Conservation (phyloP, 441 rosid genomes). For the Isatis lusitanica region DNA sequence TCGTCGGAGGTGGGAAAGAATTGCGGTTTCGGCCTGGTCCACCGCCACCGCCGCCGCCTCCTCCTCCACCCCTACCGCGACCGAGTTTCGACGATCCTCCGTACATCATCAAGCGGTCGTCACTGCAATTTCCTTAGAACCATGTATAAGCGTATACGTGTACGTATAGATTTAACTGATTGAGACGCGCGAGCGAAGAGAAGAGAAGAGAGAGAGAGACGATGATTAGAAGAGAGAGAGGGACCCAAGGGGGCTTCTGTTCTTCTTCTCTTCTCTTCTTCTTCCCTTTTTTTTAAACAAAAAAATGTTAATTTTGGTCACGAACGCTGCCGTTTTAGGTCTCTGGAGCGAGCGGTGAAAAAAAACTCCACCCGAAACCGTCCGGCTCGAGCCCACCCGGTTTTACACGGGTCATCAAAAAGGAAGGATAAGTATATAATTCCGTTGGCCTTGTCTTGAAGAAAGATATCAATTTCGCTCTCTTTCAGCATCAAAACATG, state of each 20-base stretch:
- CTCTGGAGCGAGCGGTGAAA: neutral
- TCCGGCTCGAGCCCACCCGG: neutral
- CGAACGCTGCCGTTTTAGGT: conserved; percentile 24
- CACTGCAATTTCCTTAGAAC: conserved; percentile 8
- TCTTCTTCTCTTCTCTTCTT: neutral
- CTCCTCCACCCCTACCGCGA: conserved; percentile 44
- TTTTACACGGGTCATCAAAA: neutral
- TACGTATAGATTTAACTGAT: conserved; percentile 31
- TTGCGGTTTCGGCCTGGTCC: conserved; percentile 47
- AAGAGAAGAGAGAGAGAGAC: conserved; percentile 21
- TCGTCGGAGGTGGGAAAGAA: conserved; percentile 63
- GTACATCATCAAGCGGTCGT: conserved; percentile 44
- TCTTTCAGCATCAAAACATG: conserved; percentile 12
- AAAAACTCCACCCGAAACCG: neutral
- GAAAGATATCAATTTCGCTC: conserved; percentile 11
- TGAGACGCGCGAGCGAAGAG: conserved; percentile 38
- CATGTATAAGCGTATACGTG: conserved; percentile 8
- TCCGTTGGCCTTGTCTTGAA: neutral
- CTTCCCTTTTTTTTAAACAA: neutral
- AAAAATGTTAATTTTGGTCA: no score
- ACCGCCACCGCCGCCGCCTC: conserved; percentile 35
- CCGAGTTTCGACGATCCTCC: conserved; percentile 71
- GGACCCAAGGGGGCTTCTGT: conserved; percentile 16
- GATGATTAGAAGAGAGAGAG: conserved; percentile 31
- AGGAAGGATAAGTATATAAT: neutral